These are phyloP conservation scores for Hypoxylon sp. DNA, from an alignment of 2,329 filamentous ascomycete genomes.

Conservation along the genomic window DNA sequence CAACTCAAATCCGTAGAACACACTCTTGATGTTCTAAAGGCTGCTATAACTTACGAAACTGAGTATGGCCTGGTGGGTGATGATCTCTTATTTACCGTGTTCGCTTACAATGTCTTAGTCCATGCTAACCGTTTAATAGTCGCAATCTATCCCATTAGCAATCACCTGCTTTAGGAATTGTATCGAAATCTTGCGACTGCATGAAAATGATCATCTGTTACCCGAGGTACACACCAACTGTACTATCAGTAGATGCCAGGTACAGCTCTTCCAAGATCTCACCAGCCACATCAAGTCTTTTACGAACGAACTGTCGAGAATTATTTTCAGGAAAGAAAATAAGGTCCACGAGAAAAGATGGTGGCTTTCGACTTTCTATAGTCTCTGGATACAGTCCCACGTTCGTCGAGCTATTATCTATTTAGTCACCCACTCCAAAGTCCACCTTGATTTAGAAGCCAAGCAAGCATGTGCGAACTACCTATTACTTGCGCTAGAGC, in stretches of 20 bases:
- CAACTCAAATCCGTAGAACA: slow-evolving; percentile 18
- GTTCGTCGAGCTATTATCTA: slow-evolving; percentile 33
- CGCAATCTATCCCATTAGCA: slow-evolving; percentile 22
- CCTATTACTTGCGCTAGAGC: slow-evolving; percentile 28
- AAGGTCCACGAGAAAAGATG: slow-evolving; percentile 32
- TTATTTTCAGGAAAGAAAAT: slow-evolving; percentile 35
- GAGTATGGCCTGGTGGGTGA: slow-evolving; percentile 35
- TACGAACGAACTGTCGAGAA: slow-evolving; percentile 30
- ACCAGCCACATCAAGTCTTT: slow-evolving; percentile 27
- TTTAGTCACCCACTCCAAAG: slow-evolving; percentile 10
- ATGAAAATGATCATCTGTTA: slow-evolving; percentile 16
- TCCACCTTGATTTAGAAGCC: slow-evolving; percentile 10
- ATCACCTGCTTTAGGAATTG: slow-evolving; percentile 33
- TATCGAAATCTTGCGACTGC: slow-evolving; percentile 30
- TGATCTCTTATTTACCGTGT: not conserved
- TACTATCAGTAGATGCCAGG: slow-evolving; percentile 13
- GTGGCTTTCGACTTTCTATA: slow-evolving; percentile 37
- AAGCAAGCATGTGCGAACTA: slow-evolving; percentile 22
- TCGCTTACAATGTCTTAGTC: not conserved
- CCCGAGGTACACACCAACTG: slow-evolving; percentile 25
- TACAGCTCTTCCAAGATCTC: slow-evolving; percentile 23
- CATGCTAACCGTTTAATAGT: slow-evolving; percentile 15
- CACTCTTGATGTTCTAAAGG: slow-evolving; percentile 31
- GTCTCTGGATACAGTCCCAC: slow-evolving; percentile 34
- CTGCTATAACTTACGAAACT: slow-evolving; percentile 30